Evolutionary conservation across 371 early-diverging fungal genomes (phyloP), one percentile per base, ranked within the genome.

Genomic region (Dinochytrium kinnereticum): DNA sequence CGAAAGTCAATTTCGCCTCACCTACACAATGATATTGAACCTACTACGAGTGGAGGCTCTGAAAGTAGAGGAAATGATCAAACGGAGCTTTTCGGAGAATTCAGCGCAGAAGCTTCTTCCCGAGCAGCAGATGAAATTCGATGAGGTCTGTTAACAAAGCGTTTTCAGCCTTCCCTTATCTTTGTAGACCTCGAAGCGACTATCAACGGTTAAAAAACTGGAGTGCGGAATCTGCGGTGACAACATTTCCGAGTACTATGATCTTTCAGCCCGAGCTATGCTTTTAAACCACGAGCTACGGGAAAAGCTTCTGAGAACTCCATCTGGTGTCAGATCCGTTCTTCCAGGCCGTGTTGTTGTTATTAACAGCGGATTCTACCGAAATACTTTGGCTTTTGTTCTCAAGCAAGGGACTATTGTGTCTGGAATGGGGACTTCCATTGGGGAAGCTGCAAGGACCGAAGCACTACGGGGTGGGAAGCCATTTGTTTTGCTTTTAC

Each of bases 1-100:
- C 0, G 91, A 93, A 68, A 94, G 95, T 34, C 99, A 99, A 79
- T 99, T 99, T 90, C 90, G 96, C 24, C 83, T 99, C 64, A 98
- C 99, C 0, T 99, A 99, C 85, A 98, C 96, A 73, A 99, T 99
- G 98, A 96, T 99, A 49, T 81, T 99, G 24, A 99, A 98, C 76
- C 81, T 99, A 67, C 88, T 99, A 70, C 92, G 99, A 66, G 96
- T 98, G 1, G 98, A 99, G 76, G 96, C 97, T 1, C 88, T 99
- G 38, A 94, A 96, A 66, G 98, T 99, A 1, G 96, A 98, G 73
- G 99, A 98, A 73, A 94, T 99, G 91, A 96, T 99, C 79, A 96
- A 96, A 74, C 92, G 97, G 67, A 94, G 94, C 81, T 99, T 99
- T 88, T 95, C 94, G 15, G 98, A 97, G 77, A 93, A 94, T 78